Evolutionary conservation across 179 eudicot genomes (phyloP), one percentile per base, ranked within the genome.

Genomic region (Amaranthus tricolor): DNA sequence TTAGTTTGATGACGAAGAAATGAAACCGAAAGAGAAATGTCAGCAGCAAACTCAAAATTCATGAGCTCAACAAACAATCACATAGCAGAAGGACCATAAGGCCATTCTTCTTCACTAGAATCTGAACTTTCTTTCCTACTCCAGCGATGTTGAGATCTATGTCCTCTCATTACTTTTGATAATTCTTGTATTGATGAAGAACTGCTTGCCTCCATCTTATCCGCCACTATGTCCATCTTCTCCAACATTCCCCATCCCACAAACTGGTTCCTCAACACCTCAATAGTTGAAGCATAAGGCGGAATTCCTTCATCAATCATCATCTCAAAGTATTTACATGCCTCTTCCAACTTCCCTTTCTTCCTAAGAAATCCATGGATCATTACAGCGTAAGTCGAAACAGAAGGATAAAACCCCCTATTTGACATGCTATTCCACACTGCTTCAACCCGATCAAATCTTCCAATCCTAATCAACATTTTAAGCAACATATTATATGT

Each of bases 301-400:
- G 98, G 97, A 68, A 92, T 80, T 68, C 98, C 97, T 80, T 92
- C 97, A 80, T 94, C 98, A 65, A 94, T 81, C 98, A 94, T 94
- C 72, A 72, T 86, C 79, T 92, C 97, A 65, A 92, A 94, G 76
- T 88, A 92, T 72, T 78, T 84, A 62, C 87, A 89, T 6, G 96
- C 98, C 70, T 89, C 96, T 70, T 90, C 96, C 47, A 89, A 13
- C 78, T 89, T 88, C 17, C 89, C 85, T 74, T 84, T 94, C 87
- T 94, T 94, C 88, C 84, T 86, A 74, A 90, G 87, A 68, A 88
- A 78, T 31, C 97, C 97, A 76, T 94, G 98, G 74, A 92, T 75
- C 95, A 94, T 92, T 12, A 88, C 95, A 73, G 96, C 81, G 83
- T 88, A 92, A 0, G 91, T 92, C 6, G 97, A 89, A 50, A 80